A percentile compares a stretch with the other conserved stretches of the same genome.
Conservation (phyloP, 768 basidiomycete species). For the Chlorophyllum brunneum region DNA sequence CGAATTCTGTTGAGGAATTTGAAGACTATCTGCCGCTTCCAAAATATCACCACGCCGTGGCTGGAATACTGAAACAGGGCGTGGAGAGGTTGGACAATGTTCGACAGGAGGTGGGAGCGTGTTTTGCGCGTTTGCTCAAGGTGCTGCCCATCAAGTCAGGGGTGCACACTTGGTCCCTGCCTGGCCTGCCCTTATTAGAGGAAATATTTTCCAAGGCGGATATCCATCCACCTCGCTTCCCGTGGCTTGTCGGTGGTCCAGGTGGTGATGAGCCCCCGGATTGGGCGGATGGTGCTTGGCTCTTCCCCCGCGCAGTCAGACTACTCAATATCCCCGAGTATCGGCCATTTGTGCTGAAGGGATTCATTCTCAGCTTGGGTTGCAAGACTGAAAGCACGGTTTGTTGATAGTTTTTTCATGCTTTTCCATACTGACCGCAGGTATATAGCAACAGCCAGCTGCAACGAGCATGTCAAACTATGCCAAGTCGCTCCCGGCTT, state of each 20-base stretch:
- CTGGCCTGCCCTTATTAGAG: slow-evolving; percentile 41
- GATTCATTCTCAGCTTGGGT: slow-evolving; percentile 75
- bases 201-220: slow-evolving; percentile 52
- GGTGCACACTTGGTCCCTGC: slow-evolving; percentile 49
- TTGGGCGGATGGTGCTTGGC: slow-evolving; percentile 73
- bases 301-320: slow-evolving; percentile 71
- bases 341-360: slow-evolving; percentile 57
- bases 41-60: slow-evolving; percentile 53
- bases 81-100: slow-evolving; percentile 91
- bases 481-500: slow-evolving; percentile 47
- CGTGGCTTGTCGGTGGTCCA: slow-evolving; percentile 21
- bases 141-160: slow-evolving; percentile 38
- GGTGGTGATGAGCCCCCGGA: slow-evolving; percentile 27
- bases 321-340: slow-evolving; percentile 63
- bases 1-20: slow-evolving; percentile 40
- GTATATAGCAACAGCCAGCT: slow-evolving; percentile 62
- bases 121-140: slow-evolving; percentile 49
- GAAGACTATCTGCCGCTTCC: slow-evolving; percentile 56
- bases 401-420: slow-evolving; percentile 24
- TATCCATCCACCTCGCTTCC: slow-evolving; percentile 1
- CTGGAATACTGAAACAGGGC: slow-evolving; percentile 80
- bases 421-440: slow-evolving; percentile 12
- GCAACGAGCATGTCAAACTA: slow-evolving; percentile 59
- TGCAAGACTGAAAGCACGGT: slow-evolving; percentile 87
- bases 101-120: slow-evolving; percentile 71